Evolutionary conservation across 106 monocot genomes (phyloP), one percentile per base, ranked within the genome.

Genomic region (Dendrobium chrysotoxum): DNA sequence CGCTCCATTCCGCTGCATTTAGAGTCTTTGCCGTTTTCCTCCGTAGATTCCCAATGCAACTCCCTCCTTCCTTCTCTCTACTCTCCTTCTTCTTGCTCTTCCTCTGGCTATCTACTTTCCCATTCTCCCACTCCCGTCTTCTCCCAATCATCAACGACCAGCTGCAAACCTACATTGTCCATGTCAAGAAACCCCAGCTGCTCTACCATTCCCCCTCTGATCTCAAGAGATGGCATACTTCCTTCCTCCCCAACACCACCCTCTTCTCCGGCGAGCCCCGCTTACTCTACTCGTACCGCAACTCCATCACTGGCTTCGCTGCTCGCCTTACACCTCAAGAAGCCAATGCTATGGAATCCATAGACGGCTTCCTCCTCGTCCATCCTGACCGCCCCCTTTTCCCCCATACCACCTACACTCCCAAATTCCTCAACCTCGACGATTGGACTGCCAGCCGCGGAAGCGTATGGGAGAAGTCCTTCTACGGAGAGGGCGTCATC

Each of bases 241-340:
- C 88, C 23, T 86, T 91, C 72, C 68, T 91, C 30, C 81, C 83
- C 4, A 45, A 55, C 28, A 4, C 72, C 18, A 23, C 55, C 41
- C 13, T 67, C 1, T 72, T 53, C 40, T 82, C 82, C 53, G 41
- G 35, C 58, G 73, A 55, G 1, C 54, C 75, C 5, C 76, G 82
- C 7, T 28, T 92, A 16, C 2, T 89, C 68, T 82, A 87, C 75
- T 89, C 87, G 1, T 92, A 89, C 46, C 78, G 61, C 7, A 16
- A 80, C 12, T 85, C 53, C 67, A 54, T 89, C 58, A 55, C 82
- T 18, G 92, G 92, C 11, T 92, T 92, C 41, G 85, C 89, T 12
- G 89, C 85, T 2, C 75, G 54, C 54, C 84, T 92, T 20, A 83
- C 87, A 9, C 39, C 40, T 2, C 44, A 66, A 0, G 87, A 92